Evolutionary conservation across 176 grass and related monocot species (phyloP).

Genomic region (Eleusine indica): DNA sequence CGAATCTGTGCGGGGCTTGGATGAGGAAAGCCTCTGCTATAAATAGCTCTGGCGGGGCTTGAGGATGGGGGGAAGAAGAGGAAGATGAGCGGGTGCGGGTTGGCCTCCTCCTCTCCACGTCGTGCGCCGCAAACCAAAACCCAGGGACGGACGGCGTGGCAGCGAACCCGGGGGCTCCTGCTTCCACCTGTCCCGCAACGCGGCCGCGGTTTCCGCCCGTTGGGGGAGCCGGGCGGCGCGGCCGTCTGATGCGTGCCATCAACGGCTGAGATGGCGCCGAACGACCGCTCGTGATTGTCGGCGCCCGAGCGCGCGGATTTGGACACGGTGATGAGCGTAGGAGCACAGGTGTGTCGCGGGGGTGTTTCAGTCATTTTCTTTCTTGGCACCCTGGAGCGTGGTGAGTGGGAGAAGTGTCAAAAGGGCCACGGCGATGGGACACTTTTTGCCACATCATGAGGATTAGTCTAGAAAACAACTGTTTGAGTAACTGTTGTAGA

Average conservation of each 20-base stretch:
- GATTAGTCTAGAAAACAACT: background rate
- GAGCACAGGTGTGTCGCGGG: background rate
- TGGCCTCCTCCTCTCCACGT: constrained; percentile 4
- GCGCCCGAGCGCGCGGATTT: background rate
- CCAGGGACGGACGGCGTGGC: constrained; percentile 33
- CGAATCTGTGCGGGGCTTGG: background rate
- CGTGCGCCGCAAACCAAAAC: constrained; percentile 39
- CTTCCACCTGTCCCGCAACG: constrained; percentile 34
- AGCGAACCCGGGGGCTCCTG: constrained; percentile 27
- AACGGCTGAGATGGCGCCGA: background rate
- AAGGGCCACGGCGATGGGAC: background rate
- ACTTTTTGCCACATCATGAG: background rate
- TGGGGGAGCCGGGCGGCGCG: background rate
- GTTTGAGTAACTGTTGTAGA: no score
- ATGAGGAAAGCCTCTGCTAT: background rate
- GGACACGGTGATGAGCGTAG: background rate
- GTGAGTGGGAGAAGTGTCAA: no score
- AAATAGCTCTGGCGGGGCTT: constrained; percentile 11
- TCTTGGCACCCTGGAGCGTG: no score
- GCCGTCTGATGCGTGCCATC: background rate
- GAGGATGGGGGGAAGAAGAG: background rate
- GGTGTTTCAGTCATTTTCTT: background rate
- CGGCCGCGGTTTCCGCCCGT: constrained; percentile 33
- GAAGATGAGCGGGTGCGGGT: constrained; percentile 6
- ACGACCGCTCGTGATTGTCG: background rate